Base-by-base conservation (phyloP, 2,329 filamentous ascomycete species). In the Drechslera avenae region DNA sequence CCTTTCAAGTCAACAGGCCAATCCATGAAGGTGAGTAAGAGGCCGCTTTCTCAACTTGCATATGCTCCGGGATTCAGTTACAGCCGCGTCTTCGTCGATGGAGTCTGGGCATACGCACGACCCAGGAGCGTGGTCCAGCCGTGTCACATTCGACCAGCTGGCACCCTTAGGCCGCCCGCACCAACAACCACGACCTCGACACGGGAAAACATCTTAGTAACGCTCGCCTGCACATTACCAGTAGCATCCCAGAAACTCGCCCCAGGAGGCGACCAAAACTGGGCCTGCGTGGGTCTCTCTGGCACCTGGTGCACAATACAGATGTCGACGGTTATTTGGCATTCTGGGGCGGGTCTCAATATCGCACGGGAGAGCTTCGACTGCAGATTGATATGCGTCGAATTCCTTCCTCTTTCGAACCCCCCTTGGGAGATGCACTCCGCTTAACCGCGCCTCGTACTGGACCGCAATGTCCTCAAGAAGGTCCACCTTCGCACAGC, bases 131-230 rank as follows among this genome's bases (percentile, higher is more conserved):
- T 39, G 48, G 42, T 35, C 37, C 48, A 41, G 48, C 48, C 48
- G 48, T 45, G 32, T 35, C 33, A 41, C 30, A 14, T 46, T 41
- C 36, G 10, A 51, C 43, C 36, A 32, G 36, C 34, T 14, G 16
- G n/a, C 33, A 30, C 36, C 40, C 10, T 51, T 12, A 51, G 48
- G 48, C 48, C 42, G 28, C 48, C 48, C 48, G 19, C 36, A 34
- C 21, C 18, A 21, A 26, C 28, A 26, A 36, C 36, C 19, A 37
- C 17, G 33, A 47, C 23, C 18, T 51, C 42, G 43, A 51, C 26
- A 26, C 31, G 43, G 42, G 32, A 46, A 45, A 39, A 12, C 14
- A 31, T 46, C 26, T 35, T 21, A 39, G 36, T 47, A 30, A 26
- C n/a, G 43, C n/a, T 46, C 48, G 48, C 42, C 23, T n/a, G 42